phyloP scores from a whole-genome alignment of 495 filamentous ascomycete genomes.

The Penicillium longicatenatum region DNA sequence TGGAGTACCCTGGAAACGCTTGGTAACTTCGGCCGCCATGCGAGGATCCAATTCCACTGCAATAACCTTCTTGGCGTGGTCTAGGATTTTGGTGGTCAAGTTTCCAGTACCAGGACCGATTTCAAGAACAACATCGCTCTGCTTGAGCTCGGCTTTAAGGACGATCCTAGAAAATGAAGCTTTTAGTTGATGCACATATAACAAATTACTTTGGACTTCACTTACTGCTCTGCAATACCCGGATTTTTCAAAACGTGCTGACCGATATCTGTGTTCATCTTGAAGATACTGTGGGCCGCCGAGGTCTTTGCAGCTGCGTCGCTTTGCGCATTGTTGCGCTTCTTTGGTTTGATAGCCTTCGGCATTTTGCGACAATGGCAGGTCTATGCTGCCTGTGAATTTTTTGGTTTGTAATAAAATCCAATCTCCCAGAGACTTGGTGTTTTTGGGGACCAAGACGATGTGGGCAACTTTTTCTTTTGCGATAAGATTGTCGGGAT shows the following conservation, averaged over 20 bases:
- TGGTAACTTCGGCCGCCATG: constrained; percentile 96
- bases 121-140: constrained; percentile 79
- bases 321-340: constrained; percentile 56
- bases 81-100: constrained; percentile 84
- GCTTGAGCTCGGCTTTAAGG: constrained; percentile 85
- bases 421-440: neutral
- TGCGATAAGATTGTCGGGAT: constrained; percentile 45
- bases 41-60: constrained; percentile 93
- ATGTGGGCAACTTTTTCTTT: constrained; percentile 27
- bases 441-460: neutral
- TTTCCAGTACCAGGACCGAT: constrained; percentile 83
- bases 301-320: constrained; percentile 50
- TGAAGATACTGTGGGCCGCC: constrained; percentile 80
- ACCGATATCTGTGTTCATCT: constrained; percentile 79
- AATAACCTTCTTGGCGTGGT: constrained; percentile 82
- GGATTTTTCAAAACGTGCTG: constrained; percentile 98
- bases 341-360: constrained; percentile 46
- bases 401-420: neutral
- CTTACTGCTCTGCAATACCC: constrained; percentile 71
- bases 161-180: constrained; percentile 57
- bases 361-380: constrained; percentile 26
- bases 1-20: constrained; percentile 86
- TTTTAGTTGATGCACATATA: neutral
- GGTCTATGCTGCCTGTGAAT: neutral
- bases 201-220: neutral